Percentiles rank a stretch among this genome's conserved stretches.
phyloP scores from a whole-genome alignment of 2,329 filamentous ascomycete genomes.

The Xylariaceae sp. region DNA sequence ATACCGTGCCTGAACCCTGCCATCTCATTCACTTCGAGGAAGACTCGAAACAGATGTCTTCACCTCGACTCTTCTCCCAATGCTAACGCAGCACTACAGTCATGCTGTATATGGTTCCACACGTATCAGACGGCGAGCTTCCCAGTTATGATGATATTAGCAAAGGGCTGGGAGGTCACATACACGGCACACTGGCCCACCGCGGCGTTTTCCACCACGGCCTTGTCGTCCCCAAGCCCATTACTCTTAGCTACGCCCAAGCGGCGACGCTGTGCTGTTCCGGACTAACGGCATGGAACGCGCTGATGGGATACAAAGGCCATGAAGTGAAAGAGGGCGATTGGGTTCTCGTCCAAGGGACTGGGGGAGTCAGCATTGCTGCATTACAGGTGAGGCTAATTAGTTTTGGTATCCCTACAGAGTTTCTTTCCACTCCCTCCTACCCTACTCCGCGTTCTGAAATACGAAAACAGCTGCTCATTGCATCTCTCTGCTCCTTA shows the following conservation, averaged over 20 bases:
- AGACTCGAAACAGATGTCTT: neutral
- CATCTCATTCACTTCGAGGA: neutral
- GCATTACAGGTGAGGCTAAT: conserved; percentile 26
- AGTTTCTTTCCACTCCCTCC: neutral
- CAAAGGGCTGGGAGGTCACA: conserved; percentile 55
- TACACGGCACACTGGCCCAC: conserved; percentile 44
- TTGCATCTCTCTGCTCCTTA: neutral
- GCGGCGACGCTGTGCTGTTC: conserved; percentile 47
- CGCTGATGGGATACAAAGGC: conserved; percentile 43
- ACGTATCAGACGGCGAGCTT: conserved; percentile 50
- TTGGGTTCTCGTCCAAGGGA: conserved; percentile 38
- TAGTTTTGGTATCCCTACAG: neutral
- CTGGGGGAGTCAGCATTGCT: conserved; percentile 37
- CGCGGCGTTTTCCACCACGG: conserved; percentile 45
- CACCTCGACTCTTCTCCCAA: neutral
- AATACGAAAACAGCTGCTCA: too few relatives aligned
- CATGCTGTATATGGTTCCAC: conserved; percentile 43
- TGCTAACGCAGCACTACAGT: conserved; percentile 29
- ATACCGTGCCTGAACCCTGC: too few relatives aligned
- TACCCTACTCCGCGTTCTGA: too few relatives aligned
- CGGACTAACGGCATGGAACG: conserved; percentile 49
- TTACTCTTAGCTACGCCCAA: conserved; percentile 12
- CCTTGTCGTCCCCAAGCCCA: conserved; percentile 37
- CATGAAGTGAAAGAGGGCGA: conserved; percentile 35
- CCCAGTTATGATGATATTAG: conserved; percentile 56